Evolutionary conservation across 164 flowering plant genomes (phyloP).

Genomic region (Liriodendron chinense): DNA sequence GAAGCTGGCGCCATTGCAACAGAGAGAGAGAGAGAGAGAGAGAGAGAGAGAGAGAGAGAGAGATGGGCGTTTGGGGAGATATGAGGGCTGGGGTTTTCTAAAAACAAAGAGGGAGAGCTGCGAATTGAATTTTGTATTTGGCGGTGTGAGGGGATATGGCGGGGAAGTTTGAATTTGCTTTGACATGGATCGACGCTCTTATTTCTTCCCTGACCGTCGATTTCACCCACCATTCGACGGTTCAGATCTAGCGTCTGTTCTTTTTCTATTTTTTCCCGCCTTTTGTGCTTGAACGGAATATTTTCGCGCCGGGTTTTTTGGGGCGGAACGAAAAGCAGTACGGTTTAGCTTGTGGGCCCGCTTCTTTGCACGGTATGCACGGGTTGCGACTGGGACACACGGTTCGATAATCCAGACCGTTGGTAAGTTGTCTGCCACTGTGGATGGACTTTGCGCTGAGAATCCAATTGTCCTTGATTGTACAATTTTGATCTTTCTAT

Average conservation of each 20-base stretch:
- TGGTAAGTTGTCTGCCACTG: no score
- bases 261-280: not conserved
- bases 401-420: no score
- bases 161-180: not conserved
- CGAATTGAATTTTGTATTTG: not conserved
- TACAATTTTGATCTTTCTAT: no score
- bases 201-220: not conserved
- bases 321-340: no score
- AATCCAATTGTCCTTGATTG: no score
- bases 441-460: no score
- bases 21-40: constrained; percentile 13
- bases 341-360: no score
- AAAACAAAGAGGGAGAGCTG: not conserved
- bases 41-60: not conserved
- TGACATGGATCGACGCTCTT: not conserved
- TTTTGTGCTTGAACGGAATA: not conserved
- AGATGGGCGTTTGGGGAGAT: not conserved
- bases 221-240: not conserved
- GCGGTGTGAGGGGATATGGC: not conserved
- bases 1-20: constrained; percentile 27
- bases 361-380: no score
- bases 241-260: not conserved
- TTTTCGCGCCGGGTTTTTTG: no score
- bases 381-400: no score
- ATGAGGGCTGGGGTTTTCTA: not conserved